Percentiles rank a stretch among this genome's conserved stretches.
These are phyloP conservation scores for Amaranthus cruentus DNA, from an alignment of 148 eudicot genomes.

Conservation along the genomic window DNA sequence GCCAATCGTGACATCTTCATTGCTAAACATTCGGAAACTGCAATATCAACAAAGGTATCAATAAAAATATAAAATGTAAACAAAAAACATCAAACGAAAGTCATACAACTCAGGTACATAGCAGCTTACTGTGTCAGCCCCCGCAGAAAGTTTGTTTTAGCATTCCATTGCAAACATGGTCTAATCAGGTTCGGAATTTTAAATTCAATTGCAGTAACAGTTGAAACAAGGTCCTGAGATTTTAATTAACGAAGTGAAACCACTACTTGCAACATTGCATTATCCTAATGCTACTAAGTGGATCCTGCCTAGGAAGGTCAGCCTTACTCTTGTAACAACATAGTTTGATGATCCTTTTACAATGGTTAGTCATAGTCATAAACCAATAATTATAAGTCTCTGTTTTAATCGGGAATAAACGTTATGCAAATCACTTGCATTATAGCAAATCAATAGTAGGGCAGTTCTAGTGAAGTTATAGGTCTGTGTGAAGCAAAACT, in stretches of 20 bases:
- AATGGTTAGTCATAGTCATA: too few species aligned
- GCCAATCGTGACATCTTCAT: constrained; percentile 94
- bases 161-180: neutral
- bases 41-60: constrained; percentile 20
- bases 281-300: too few species aligned
- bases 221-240: neutral
- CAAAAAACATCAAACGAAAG: constrained; percentile 1
- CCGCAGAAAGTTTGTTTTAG: neutral
- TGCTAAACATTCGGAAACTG: constrained; percentile 97
- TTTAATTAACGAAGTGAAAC: too few species aligned
- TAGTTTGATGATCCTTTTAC: too few species aligned
- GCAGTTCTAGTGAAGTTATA: neutral
- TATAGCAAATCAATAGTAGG: neutral
- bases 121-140: neutral
- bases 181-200: neutral
- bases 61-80: too few species aligned
- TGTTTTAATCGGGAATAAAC: too few species aligned
- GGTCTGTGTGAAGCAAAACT: neutral
- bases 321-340: too few species aligned
- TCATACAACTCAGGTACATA: neutral
- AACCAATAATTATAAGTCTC: too few species aligned
- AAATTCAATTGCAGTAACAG: neutral
- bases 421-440: neutral
- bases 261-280: too few species aligned
- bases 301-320: too few species aligned